Percentiles rank a stretch among this genome's conserved stretches.
Conservation (phyloP, 129 eudicot species). For the Artemisia argyi region DNA sequence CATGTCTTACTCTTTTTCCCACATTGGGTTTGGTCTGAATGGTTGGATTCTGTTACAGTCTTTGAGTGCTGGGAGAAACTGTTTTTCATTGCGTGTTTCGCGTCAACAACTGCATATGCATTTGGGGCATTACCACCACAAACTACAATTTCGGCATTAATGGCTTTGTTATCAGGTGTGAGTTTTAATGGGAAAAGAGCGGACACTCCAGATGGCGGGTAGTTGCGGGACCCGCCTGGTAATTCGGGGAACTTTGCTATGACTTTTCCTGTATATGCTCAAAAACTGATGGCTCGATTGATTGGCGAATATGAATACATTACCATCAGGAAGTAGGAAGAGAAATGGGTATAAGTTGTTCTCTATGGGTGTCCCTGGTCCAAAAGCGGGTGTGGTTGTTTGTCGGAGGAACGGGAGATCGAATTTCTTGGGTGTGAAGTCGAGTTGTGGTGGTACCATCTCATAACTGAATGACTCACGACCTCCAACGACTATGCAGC, state of each 20-base stretch:
- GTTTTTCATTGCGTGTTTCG: slow-evolving; percentile 28
- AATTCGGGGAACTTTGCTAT: slow-evolving; percentile 18
- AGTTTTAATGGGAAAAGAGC: slow-evolving; percentile 33
- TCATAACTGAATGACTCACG: slow-evolving; percentile 57
- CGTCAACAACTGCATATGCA: slow-evolving; percentile 47
- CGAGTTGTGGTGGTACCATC: slow-evolving; percentile 44
- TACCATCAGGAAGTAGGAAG: slow-evolving; percentile 32
- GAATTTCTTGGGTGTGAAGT: slow-evolving; percentile 23
- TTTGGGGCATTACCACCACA: slow-evolving; percentile 73
- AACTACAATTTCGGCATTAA: slow-evolving; percentile 43
- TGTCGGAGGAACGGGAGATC: slow-evolving; percentile 51
- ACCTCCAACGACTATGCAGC: slow-evolving; percentile 61
- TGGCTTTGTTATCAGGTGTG: slow-evolving; percentile 1
- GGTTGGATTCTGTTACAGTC: slow-evolving; percentile 61
- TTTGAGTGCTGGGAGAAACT: slow-evolving; percentile 50
- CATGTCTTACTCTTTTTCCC: slow-evolving; percentile 74
- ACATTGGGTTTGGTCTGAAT: slow-evolving; percentile 18
- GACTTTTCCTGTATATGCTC: slow-evolving; percentile 5
- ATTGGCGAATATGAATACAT: slow-evolving; percentile 30
- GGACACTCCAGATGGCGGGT: slow-evolving; percentile 60
- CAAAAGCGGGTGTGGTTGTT: slow-evolving; percentile 50
- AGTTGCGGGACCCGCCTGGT: slow-evolving; percentile 35
- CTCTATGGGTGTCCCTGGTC: slow-evolving; percentile 41
- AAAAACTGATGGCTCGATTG: slow-evolving; percentile 28
- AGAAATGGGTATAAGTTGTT: slow-evolving; percentile 36